These are phyloP conservation scores for Gossypium arboreum DNA, from an alignment of 345 rosid species.

Conservation along the genomic window DNA sequence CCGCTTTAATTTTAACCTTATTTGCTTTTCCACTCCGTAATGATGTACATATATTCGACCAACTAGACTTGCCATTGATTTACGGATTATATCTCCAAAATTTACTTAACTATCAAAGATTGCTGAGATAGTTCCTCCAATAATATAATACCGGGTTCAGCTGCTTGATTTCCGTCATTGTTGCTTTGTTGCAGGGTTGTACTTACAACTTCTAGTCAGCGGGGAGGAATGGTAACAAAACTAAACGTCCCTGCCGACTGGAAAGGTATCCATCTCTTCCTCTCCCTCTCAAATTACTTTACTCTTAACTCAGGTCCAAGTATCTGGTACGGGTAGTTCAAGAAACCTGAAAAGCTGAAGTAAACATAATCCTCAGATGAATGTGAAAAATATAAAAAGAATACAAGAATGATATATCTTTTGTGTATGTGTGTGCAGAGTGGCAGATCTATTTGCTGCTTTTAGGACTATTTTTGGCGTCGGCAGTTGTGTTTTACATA, in stretches of 20 bases:
- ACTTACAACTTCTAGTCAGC: conserved; percentile 66
- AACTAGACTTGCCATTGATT: background rate
- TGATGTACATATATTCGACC: background rate
- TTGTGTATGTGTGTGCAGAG: conserved; percentile 40
- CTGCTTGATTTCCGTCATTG: conserved; percentile 6
- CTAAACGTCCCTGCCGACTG: conserved; percentile 87
- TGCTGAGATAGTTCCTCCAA: background rate
- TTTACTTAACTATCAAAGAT: background rate
- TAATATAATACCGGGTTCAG: background rate
- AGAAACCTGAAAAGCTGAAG: background rate
- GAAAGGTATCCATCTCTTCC: conserved; percentile 52
- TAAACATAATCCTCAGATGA: background rate
- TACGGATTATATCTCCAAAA: background rate
- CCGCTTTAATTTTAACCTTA: background rate
- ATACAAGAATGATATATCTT: background rate
- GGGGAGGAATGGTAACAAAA: conserved; percentile 86
- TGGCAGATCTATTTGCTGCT: conserved; percentile 90
- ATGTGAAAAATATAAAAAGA: background rate
- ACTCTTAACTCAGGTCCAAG: too few species aligned
- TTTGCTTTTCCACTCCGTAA: background rate
- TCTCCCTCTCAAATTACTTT: conserved; percentile 15
- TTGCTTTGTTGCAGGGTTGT: conserved; percentile 51
- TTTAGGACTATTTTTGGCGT: conserved; percentile 74
- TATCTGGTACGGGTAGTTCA: background rate
- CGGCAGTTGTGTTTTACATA: conserved; percentile 65